A percentile compares a stretch with the other conserved stretches of the same genome.
These are phyloP conservation scores for Fraxinus quadrangulata DNA, from an alignment of 257 asterid species.

Conservation along the genomic window DNA sequence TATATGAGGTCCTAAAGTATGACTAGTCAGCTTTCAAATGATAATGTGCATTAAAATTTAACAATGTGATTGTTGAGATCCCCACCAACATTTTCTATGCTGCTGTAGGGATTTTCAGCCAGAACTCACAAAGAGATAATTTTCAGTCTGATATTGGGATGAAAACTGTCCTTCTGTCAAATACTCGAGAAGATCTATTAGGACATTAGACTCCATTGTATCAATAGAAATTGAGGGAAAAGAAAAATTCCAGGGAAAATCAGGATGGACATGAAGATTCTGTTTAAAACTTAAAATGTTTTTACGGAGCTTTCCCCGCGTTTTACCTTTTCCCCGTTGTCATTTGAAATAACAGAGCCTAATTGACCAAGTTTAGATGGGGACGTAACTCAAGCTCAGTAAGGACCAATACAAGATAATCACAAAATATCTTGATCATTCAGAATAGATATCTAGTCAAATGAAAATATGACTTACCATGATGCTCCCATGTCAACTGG, in stretches of 20 bases:
- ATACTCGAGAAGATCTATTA: neutral
- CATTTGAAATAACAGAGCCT: neutral
- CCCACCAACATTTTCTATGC: no score
- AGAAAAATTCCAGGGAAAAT: neutral
- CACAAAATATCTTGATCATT: conserved; percentile 13
- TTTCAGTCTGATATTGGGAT: neutral
- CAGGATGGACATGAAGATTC: neutral
- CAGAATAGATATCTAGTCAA: neutral
- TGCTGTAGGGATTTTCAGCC: no score
- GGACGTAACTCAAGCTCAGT: conserved; percentile 14
- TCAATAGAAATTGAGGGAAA: neutral
- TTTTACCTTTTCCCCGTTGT: neutral
- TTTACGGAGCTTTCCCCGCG: neutral
- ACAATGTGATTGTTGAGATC: no score
- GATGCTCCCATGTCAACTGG: conserved; percentile 99
- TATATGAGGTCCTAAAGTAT: neutral
- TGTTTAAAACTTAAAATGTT: neutral
- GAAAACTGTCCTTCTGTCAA: neutral
- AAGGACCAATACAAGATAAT: conserved; percentile 12
- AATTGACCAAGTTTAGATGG: neutral
- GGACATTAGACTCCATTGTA: neutral
- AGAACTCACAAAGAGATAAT: no score
- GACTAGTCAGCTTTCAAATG: no score
- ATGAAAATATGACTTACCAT: conserved; percentile 54
- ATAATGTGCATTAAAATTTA: neutral